These are phyloP conservation scores for Lactarius quietus DNA, from an alignment of 768 basidiomycete genomes.

Conservation along the genomic window DNA sequence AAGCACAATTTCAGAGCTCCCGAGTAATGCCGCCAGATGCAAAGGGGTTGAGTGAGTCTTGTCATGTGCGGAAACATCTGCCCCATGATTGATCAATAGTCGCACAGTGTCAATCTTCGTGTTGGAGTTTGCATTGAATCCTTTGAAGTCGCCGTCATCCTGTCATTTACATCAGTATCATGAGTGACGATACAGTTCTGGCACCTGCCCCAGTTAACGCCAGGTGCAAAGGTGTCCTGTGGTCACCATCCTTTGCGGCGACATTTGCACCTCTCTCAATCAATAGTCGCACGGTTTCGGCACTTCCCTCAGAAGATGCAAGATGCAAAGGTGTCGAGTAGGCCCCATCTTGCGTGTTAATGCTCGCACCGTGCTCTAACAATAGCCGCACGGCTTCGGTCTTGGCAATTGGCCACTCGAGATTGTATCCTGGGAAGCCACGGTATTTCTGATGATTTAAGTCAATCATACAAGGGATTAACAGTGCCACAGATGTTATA, in stretches of 20 bases:
- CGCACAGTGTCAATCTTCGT: too few species aligned
- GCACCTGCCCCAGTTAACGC: neutral
- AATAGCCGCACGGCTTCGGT: neutral
- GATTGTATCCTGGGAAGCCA: constrained; percentile 43
- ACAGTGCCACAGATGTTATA: neutral
- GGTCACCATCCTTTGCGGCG: too few species aligned
- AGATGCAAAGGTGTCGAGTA: neutral
- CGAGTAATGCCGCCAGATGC: too few species aligned
- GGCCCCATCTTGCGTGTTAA: neutral
- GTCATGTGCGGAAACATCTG: neutral
- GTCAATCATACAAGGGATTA: too few species aligned
- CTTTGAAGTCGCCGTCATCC: neutral
- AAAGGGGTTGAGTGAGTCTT: neutral
- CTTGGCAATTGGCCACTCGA: constrained; percentile 30
- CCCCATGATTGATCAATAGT: neutral
- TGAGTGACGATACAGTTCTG: too few species aligned
- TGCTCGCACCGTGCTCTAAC: neutral
- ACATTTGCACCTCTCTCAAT: too few species aligned
- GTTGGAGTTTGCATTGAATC: too few species aligned
- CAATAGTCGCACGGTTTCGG: too few species aligned
- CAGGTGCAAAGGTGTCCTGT: too few species aligned
- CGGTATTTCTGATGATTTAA: too few species aligned
- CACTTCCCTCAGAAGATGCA: neutral
- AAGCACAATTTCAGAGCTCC: neutral
- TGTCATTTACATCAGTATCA: neutral